A percentile compares a stretch with the other conserved stretches of the same genome.
phyloP scores from a whole-genome alignment of 2,329 filamentous ascomycete genomes.

The Verticillium longisporum region DNA sequence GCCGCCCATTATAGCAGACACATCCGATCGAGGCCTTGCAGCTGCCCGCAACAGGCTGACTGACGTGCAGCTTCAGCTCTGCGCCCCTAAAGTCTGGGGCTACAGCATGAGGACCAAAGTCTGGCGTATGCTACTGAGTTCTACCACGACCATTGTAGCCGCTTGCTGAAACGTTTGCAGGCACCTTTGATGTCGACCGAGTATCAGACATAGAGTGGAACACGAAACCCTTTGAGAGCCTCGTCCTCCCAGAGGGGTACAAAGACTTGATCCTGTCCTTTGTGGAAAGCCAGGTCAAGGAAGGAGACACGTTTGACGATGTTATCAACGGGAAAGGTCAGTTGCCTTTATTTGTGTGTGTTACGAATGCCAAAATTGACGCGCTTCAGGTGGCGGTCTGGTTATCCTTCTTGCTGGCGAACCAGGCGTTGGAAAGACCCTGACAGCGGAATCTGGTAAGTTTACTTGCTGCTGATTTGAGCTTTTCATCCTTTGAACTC shows the following conservation, averaged over 20 bases:
- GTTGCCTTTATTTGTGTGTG: background rate
- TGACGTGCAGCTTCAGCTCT: conserved; percentile 11
- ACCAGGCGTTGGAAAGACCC: conserved; percentile 8
- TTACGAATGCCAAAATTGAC: background rate
- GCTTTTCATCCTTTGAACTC: conserved; percentile 1
- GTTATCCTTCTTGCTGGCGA: conserved; percentile 6
- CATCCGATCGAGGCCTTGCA: background rate
- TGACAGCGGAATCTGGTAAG: conserved; percentile 1
- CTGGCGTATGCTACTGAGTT: conserved; percentile 21
- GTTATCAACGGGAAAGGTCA: conserved; percentile 45
- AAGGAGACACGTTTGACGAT: conserved; percentile 39
- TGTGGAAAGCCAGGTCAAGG: conserved; percentile 34
- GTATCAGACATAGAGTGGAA: conserved; percentile 39
- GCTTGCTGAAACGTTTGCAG: background rate
- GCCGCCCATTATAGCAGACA: background rate
- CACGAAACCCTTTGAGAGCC: conserved; percentile 36
- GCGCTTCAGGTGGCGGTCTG: background rate
- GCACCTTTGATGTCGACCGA: conserved; percentile 34
- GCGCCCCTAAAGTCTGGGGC: conserved; percentile 23
- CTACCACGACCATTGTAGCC: background rate
- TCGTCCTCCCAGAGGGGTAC: conserved; percentile 40
- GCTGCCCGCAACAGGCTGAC: conserved; percentile 2
- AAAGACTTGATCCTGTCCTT: conserved; percentile 46
- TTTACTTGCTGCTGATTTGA: background rate
- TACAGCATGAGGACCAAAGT: conserved; percentile 39